Percentiles rank a stretch among this genome's conserved stretches.
phyloP scores from a whole-genome alignment of 768 basidiomycete genomes.

The Podaxis carcinomalis region DNA sequence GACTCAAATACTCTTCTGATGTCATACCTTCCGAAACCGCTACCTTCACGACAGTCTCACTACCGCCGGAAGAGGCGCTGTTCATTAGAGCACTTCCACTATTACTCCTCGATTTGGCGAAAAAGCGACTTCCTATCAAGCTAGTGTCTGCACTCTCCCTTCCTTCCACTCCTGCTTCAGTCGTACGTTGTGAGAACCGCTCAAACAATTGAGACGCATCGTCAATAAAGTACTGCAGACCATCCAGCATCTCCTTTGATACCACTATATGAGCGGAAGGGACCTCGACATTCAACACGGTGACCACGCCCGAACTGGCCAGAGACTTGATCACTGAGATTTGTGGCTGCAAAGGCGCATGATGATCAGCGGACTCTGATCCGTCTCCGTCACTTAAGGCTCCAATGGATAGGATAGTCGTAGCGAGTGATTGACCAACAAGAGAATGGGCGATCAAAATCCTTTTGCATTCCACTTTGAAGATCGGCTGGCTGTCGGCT shows the following conservation, averaged over 20 bases:
- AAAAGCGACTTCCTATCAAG: slow-evolving; percentile 79
- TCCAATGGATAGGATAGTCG: slow-evolving; percentile 13
- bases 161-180: slow-evolving; percentile 19
- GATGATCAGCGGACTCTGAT: background rate
- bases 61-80: slow-evolving; percentile 19
- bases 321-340: slow-evolving; percentile 27
- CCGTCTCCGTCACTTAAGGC: slow-evolving; percentile 3
- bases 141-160: slow-evolving; percentile 51
- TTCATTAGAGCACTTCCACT: slow-evolving; percentile 31
- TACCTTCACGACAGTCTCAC: slow-evolving; percentile 49
- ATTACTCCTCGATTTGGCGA: slow-evolving; percentile 45
- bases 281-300: slow-evolving; percentile 36
- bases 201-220: slow-evolving; percentile 75
- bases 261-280: slow-evolving; percentile 63
- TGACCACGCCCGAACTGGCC: slow-evolving; percentile 14
- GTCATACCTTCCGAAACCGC: slow-evolving; percentile 26
- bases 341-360: slow-evolving; percentile 27
- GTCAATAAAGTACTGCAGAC: slow-evolving; percentile 85
- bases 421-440: slow-evolving; percentile 11
- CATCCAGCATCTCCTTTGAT: slow-evolving; percentile 65
- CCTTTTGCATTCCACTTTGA: slow-evolving; percentile 33
- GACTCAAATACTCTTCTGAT: background rate
- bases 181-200: slow-evolving; percentile 22
- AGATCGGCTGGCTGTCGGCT: background rate
- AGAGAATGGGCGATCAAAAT: slow-evolving; percentile 47